Evolutionary conservation across 176 grass and related monocot genomes (phyloP), one percentile per base, ranked within the genome.

Genomic region (Oryza longistaminata): DNA sequence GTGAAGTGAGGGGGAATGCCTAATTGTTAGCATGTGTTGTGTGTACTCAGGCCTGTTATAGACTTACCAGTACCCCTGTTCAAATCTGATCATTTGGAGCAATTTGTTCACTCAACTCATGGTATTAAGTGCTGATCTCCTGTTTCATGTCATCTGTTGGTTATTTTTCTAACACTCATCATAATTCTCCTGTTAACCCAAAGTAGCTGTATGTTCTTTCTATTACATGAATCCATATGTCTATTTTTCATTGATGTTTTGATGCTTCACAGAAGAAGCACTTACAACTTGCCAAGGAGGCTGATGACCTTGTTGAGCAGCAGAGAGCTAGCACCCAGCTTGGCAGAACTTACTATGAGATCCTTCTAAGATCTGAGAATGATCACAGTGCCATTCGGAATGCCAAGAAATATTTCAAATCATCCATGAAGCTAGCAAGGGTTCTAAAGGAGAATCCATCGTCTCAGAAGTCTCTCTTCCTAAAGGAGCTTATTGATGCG

Each of bases 271-370:
- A 98, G 96, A 95, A 98, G 85, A 95, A 95, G 70, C 96, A 98
- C 79, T 86, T 98, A 71, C 64, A 88, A 71, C 89, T 98, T 83
- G 93, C 96, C 62, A 87, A 92, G 81, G 96, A 95, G 8, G 87
- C 91, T 24, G 50, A 93, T 26, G 93, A 98, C 74, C 91, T 92
- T 79, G 81, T 95, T 79, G 96, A 98, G 74, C 83, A 98, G 71
- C 96, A 98, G 81, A 86, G 96, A 95, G 93, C 96, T 80, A 76
- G 53, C 61, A 98, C 96, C 33, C 96, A 98, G 86, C 93, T 98
- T 40, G 96, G 93, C 25, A 87, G 93, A 78, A 95, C 96, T 69
- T 98, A 98, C 73, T 70, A 95, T 75, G 91, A 98, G 74, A 92
- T 98, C 19, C 87, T 98, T 85, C 65, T 84, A 76, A 81, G 21